phyloP scores from a whole-genome alignment of 768 basidiomycete genomes.

The Termitomyces sp. region DNA sequence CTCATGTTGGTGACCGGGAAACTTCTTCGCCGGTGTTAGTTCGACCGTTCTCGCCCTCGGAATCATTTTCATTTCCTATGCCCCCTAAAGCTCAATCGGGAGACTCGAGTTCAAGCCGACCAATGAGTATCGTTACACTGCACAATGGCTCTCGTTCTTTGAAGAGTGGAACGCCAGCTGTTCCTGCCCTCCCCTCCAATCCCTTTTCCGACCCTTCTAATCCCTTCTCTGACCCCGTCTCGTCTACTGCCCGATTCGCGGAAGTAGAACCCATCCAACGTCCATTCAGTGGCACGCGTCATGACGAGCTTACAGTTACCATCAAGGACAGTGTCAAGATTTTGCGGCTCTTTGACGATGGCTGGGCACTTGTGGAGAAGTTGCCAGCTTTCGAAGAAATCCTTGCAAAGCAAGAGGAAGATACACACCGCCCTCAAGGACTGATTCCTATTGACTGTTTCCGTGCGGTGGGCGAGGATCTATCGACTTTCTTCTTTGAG shows the following conservation, averaged over 20 bases:
- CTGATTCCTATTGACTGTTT: conserved; percentile 71
- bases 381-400: conserved; percentile 15
- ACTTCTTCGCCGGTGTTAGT: conserved; percentile 51
- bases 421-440: conserved; percentile 25
- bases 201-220: conserved; percentile 24
- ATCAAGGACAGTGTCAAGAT: conserved; percentile 50
- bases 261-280: conserved; percentile 45
- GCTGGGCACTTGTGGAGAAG: conserved; percentile 62
- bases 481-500: conserved; percentile 42
- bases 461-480: conserved; percentile 37
- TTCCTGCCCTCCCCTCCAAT: conserved; percentile 13
- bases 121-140: conserved; percentile 14
- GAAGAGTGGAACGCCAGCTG: conserved; percentile 7
- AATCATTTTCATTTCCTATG: conserved; percentile 64
- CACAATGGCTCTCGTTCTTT: conserved; percentile 2
- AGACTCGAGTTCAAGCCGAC: conserved; percentile 17
- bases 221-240: conserved; percentile 30
- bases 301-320: conserved; percentile 53
- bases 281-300: conserved; percentile 48
- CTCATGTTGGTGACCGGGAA: conserved; percentile 18
- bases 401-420: conserved; percentile 21
- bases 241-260: conserved; percentile 22
- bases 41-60: conserved; percentile 60
- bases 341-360: conserved; percentile 56
- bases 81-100: conserved; percentile 35